Evolutionary conservation across 305 asterid genomes (phyloP).

Genomic region (Fraxinus floribunda): DNA sequence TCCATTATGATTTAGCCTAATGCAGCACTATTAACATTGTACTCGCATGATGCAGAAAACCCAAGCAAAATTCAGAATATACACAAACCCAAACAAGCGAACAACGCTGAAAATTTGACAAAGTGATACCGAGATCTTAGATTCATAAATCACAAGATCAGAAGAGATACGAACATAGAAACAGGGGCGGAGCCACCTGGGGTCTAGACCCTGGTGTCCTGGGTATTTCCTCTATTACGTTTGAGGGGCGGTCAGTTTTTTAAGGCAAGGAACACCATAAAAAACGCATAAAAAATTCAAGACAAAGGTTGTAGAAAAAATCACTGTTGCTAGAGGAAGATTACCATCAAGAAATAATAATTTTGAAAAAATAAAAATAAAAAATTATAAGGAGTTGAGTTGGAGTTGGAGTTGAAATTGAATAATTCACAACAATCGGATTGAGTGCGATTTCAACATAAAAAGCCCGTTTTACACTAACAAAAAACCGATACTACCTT

Average conservation of each 20-base stretch:
- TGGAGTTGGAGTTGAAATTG: neutral
- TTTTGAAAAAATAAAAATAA: too few species aligned
- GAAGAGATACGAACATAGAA: neutral
- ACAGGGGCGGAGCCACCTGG: neutral
- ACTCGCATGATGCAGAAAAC: constrained; percentile 21
- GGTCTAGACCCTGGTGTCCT: neutral
- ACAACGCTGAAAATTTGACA: neutral
- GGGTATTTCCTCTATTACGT: neutral
- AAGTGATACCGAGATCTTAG: neutral
- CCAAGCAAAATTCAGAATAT: constrained; percentile 6
- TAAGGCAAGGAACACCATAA: neutral
- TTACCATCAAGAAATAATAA: neutral
- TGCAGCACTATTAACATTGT: constrained; percentile 2
- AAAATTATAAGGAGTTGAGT: neutral
- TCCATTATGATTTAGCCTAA: constrained; percentile 25
- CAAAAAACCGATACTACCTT: neutral
- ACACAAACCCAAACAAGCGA: neutral
- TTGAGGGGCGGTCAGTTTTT: neutral
- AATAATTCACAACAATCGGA: neutral
- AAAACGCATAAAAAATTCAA: neutral
- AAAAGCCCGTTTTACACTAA: neutral
- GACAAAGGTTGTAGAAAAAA: neutral
- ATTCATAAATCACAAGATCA: neutral
- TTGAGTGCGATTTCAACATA: neutral
- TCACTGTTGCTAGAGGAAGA: neutral